Evolutionary conservation across 345 rosid genomes (phyloP).

Genomic region (Aquilaria malaccensis): DNA sequence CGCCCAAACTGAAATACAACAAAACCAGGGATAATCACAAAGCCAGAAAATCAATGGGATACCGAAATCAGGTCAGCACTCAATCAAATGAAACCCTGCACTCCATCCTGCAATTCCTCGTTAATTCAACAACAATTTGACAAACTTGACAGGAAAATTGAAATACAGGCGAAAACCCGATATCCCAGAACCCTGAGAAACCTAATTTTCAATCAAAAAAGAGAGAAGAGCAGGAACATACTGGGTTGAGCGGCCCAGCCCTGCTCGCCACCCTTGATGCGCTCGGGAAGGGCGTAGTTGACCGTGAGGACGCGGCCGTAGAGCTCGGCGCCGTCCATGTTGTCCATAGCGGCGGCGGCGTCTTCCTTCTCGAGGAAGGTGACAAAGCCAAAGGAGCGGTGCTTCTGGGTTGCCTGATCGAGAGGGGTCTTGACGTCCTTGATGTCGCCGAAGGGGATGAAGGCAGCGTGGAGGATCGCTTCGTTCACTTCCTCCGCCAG

Average conservation of each 20-base stretch:
- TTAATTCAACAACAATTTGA: neutral
- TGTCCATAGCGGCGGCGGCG: constrained; percentile 91
- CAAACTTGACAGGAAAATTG: neutral
- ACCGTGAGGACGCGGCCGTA: constrained; percentile 98
- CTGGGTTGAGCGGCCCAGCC: constrained; percentile 99
- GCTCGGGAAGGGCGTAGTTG: constrained; percentile 93
- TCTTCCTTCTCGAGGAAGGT: constrained; percentile 90
- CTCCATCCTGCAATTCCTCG: neutral
- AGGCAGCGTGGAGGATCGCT: constrained; percentile 82
- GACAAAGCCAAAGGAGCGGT: constrained; percentile 96
- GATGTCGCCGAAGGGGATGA: constrained; percentile 96
- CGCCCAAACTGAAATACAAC: constrained; percentile 70
- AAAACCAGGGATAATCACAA: too few relatives aligned
- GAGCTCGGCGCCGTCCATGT: constrained; percentile 97
- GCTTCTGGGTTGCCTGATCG: constrained; percentile 98
- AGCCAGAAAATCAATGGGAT: too few relatives aligned
- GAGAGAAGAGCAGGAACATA: constrained; percentile 23
- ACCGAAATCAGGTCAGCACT: neutral
- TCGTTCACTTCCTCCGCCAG: constrained; percentile 96
- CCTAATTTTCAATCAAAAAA: neutral
- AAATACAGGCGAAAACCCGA: neutral
- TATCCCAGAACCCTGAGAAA: neutral
- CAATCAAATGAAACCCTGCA: neutral
- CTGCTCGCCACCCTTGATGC: constrained; percentile 96
- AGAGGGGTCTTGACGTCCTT: constrained; percentile 96